Conservation (phyloP, 2,329 filamentous ascomycete species). For the Fusarium equiseti region DNA sequence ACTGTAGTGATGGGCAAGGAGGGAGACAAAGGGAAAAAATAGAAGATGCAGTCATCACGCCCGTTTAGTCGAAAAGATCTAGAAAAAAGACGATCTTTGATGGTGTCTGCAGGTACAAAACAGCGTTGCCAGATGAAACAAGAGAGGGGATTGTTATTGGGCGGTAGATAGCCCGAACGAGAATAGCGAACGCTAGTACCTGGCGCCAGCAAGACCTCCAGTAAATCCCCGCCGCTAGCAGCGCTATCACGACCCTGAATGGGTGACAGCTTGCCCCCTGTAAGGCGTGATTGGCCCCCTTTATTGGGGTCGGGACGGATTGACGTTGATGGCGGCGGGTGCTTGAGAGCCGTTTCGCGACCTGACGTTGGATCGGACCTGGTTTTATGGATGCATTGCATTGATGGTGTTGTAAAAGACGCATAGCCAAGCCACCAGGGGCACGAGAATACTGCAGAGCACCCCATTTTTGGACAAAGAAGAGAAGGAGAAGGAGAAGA, state of each 20-base stretch:
- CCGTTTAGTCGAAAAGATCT: slow-evolving; percentile 13
- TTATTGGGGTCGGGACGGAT: slow-evolving; percentile 18
- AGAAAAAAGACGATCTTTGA: slow-evolving; percentile 17
- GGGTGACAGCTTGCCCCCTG: slow-evolving; percentile 11
- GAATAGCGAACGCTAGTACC: slow-evolving; percentile 23
- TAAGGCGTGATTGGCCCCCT: slow-evolving; percentile 38
- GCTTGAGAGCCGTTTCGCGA: slow-evolving; percentile 30
- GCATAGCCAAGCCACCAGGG: slow-evolving; percentile 18
- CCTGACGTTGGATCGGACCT: slow-evolving; percentile 26
- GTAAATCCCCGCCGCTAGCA: slow-evolving; percentile 30
- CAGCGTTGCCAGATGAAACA: slow-evolving; percentile 35
- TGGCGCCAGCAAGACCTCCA: slow-evolving; percentile 26
- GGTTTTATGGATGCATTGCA: background rate
- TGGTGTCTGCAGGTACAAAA: slow-evolving; percentile 16
- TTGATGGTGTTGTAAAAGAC: slow-evolving; percentile 11
- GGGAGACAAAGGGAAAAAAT: slow-evolving; percentile 5
- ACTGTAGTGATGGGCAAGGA: background rate
- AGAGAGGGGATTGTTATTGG: slow-evolving; percentile 29
- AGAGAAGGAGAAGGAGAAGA: background rate
- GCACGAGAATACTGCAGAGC: slow-evolving; percentile 9
- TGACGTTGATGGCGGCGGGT: slow-evolving; percentile 23
- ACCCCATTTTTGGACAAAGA: slow-evolving; percentile 1
- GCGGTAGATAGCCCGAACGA: slow-evolving; percentile 4
- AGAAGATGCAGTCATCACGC: background rate
- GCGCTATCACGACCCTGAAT: slow-evolving; percentile 27